Evolutionary conservation across 2,329 filamentous ascomycete genomes (phyloP).

Genomic region (Sodiomyces alkalinus): DNA sequence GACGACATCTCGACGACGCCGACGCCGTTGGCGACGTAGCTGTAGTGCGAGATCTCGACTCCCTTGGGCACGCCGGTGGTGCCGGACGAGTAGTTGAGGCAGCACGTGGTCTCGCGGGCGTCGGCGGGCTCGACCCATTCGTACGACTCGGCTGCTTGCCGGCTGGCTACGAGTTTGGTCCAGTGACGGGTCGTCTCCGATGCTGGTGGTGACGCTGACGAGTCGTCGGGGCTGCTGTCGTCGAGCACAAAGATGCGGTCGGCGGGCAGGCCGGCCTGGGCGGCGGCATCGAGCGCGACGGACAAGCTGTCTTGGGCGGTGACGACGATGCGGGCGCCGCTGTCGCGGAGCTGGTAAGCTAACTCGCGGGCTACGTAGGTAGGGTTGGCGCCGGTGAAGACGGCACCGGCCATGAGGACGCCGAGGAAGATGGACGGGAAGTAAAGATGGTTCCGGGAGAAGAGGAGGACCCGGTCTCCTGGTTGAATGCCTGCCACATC

Average conservation of each 20-base stretch:
- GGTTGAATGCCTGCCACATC: conserved; percentile 45
- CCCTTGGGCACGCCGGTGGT: conserved; percentile 77
- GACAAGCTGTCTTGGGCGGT: conserved; percentile 44
- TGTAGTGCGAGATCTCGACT: conserved; percentile 64
- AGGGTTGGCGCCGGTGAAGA: conserved; percentile 66
- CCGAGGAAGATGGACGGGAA: conserved; percentile 59
- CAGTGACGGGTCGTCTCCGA: conserved; percentile 40
- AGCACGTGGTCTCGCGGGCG: conserved; percentile 39
- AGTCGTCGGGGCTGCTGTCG: conserved; percentile 23
- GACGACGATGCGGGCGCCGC: conserved; percentile 51
- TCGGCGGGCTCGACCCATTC: conserved; percentile 44
- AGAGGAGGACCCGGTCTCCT: conserved; percentile 59
- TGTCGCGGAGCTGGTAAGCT: conserved; percentile 60
- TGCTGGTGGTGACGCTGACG: conserved; percentile 6
- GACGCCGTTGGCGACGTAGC: conserved; percentile 56
- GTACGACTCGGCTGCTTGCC: conserved; percentile 38
- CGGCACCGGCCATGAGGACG: conserved; percentile 59
- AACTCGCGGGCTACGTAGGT: conserved; percentile 53
- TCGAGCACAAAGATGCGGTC: conserved; percentile 53
- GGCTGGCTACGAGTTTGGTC: conserved; percentile 41
- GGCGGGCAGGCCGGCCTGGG: conserved; percentile 35
- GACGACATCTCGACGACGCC: conserved; percentile 37
- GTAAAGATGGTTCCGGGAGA: conserved; percentile 58
- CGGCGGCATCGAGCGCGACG: conserved; percentile 51
- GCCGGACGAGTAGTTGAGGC: conserved; percentile 66